Evolutionary conservation across 805 yeast species (phyloP), one percentile per base, ranked within the genome.

Genomic region (Barnettozyma wickerhamii): DNA sequence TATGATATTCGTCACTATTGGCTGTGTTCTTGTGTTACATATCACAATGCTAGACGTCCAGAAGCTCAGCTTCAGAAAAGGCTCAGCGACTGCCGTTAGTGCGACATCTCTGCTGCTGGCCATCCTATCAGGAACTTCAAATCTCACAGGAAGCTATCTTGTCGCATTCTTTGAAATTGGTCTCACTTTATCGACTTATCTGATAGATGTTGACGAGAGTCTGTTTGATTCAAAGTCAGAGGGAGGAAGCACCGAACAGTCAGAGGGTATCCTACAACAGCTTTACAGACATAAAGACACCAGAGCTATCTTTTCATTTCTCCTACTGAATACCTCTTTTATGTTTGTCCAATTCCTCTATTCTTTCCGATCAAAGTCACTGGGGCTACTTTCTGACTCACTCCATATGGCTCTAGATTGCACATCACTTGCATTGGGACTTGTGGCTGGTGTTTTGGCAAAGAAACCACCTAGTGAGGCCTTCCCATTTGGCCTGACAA

Each of bases 351-450:
- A 93, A 65, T 71, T 93, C 49, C 65, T 93, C 9, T 93, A 93
- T 60, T 90, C 98, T 1, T 84, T 93, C 64, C 73, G 95, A 46
- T 89, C 98, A 2, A 90, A 86, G 56, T 91, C 98, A 0, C 66
- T 93, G 34, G 97, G 99, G 10, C 68, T 93, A 19, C 62, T 93
- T 38, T 88, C 96, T 15, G 99, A 93, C 57, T 88, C 96, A 1
- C 71, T 93, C 38, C 99, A 93, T 62, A 93, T 93, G 99, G 84
- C 95, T 3, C 69, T 93, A 41, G 99, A 93, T 62, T 93, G 99
- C 60, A 74, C 88, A 0, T 95, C 98, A 0, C 67, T 93, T 41
- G 79, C 93, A 3, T 74, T 93, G 23, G 99, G 99, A 0, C 67
- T 93, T 2, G 71, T 91, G 19, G 99, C 99, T 0, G 86, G 95